Percentiles rank a stretch among this genome's conserved stretches.
phyloP scores from a whole-genome alignment of 2,329 filamentous ascomycete species.

The Zymoseptoria passerinii region DNA sequence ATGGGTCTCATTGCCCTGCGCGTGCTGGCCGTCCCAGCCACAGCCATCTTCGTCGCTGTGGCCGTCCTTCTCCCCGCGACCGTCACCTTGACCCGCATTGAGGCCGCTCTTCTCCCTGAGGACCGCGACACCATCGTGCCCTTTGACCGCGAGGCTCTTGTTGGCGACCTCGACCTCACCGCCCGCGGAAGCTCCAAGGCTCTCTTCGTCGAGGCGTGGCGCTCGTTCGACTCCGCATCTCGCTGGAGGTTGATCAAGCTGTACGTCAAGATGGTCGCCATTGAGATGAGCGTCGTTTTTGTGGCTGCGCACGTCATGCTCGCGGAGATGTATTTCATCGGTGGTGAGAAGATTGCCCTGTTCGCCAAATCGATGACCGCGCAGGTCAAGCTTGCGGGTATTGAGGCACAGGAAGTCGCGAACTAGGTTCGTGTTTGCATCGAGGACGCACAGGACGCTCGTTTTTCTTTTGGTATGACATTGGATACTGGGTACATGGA shows the following conservation, averaged over 20 bases:
- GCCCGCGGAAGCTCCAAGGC: slow-evolving; percentile 52
- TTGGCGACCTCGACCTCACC: slow-evolving; percentile 59
- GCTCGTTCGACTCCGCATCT: slow-evolving; percentile 63
- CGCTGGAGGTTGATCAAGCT: slow-evolving; percentile 67
- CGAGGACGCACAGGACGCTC: neutral
- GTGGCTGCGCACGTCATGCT: slow-evolving; percentile 20
- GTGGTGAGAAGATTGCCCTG: slow-evolving; percentile 22
- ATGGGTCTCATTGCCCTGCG: slow-evolving; percentile 35
- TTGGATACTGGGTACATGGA: neutral
- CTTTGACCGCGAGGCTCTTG: slow-evolving; percentile 76
- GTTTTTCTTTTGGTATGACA: neutral
- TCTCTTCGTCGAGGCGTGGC: slow-evolving; percentile 68
- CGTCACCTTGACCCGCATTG: slow-evolving; percentile 71
- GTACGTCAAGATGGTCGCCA: slow-evolving; percentile 60
- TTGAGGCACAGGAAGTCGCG: slow-evolving; percentile 15
- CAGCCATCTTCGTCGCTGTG: slow-evolving; percentile 45
- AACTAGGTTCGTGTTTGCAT: neutral
- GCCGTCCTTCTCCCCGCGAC: slow-evolving; percentile 69
- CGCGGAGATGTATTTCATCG: slow-evolving; percentile 25
- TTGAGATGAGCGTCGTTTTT: slow-evolving; percentile 33
- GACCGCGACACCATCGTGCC: slow-evolving; percentile 77
- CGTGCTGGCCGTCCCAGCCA: slow-evolving; percentile 30
- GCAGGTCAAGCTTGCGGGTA: slow-evolving; percentile 21
- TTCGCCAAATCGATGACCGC: slow-evolving; percentile 21
- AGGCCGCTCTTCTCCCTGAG: slow-evolving; percentile 76